These are phyloP conservation scores for Paramyrothecium sp. DNA, from an alignment of 2,329 filamentous ascomycete genomes.

Conservation along the genomic window DNA sequence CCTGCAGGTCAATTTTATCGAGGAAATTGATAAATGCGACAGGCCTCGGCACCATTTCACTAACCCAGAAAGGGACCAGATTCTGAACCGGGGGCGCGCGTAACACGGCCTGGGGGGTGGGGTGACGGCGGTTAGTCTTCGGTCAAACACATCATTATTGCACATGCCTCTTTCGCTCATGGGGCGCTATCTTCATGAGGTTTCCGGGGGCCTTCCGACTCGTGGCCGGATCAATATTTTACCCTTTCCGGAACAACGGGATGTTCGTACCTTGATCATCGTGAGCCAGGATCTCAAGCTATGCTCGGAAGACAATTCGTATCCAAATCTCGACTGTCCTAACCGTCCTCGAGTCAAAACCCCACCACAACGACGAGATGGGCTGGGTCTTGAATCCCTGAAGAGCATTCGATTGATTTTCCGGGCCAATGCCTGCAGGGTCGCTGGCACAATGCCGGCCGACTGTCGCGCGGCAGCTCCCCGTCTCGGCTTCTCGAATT, in stretches of 20 bases:
- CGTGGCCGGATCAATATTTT: neutral
- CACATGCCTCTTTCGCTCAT: too few relatives aligned
- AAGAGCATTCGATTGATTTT: neutral
- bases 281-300: neutral
- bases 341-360: neutral
- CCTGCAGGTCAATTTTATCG: neutral
- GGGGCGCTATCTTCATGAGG: too few relatives aligned
- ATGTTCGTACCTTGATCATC: too few relatives aligned
- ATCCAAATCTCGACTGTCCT: neutral
- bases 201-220: too few relatives aligned
- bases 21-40: neutral
- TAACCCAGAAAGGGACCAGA: neutral
- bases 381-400: neutral
- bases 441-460: constrained; percentile 17
- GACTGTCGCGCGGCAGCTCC: neutral
- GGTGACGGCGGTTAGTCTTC: neutral
- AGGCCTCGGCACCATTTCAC: neutral
- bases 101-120: neutral
- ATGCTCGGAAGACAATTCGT: neutral
- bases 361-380: neutral
- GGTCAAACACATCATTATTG: too few relatives aligned
- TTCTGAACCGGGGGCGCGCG: neutral
- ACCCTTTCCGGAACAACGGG: neutral
- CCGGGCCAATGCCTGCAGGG: neutral
- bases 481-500: constrained; percentile 3